Evolutionary conservation across 2,329 filamentous ascomycete genomes (phyloP), one percentile per base, ranked within the genome.

Genomic region (Diaporthe sp.): DNA sequence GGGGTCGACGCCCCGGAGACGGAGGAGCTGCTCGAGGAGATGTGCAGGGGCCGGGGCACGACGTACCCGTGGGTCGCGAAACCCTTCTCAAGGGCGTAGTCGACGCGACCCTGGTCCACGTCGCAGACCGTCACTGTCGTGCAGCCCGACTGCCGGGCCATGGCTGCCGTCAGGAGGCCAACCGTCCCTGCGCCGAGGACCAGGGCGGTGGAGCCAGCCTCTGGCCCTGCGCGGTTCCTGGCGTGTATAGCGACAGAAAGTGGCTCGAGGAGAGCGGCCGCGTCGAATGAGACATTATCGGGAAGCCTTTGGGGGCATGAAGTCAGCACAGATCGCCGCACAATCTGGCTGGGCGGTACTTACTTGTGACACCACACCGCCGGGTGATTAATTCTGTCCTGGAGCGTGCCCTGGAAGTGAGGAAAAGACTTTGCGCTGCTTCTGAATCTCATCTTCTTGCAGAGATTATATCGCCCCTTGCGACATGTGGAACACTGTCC

Each of bases 181-280:
- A 93, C 88, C 1, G 91, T 89, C 22, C 91, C 91, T 15, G 91
- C 90, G 22, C 91, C 91, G n/a, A 92, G 87, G 38, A 93, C 88
- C n/a, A 93, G 82, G 5, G 89, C 89, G 2, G 87, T 89, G 4
- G 89, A 89, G 9, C 89, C 89, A 0, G 89, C 86, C 13, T 85
- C 81, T 3, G 87, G 87, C 40, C 80, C 82, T 17, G 89, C 89
- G 45, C 90, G 85, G 78, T 91, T 91, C 25, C 64, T 38, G 72
- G 90, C 89, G 77, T 92, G 91, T 64, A 92, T 89, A 28, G 89
- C 90, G 30, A 92, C 91, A 0, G 89, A 90, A 6, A 92, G 84
- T 1, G 90, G 90, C 79, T 92, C 91, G 2, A 92, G 85, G 4
- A 92, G 86, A 30, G 91, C 89, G 13, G 90, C 90, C 15, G 87